A percentile compares a stretch with the other conserved stretches of the same genome.
phyloP scores from a whole-genome alignment of 169 alveolate species.

The Miamiensis avidus region DNA sequence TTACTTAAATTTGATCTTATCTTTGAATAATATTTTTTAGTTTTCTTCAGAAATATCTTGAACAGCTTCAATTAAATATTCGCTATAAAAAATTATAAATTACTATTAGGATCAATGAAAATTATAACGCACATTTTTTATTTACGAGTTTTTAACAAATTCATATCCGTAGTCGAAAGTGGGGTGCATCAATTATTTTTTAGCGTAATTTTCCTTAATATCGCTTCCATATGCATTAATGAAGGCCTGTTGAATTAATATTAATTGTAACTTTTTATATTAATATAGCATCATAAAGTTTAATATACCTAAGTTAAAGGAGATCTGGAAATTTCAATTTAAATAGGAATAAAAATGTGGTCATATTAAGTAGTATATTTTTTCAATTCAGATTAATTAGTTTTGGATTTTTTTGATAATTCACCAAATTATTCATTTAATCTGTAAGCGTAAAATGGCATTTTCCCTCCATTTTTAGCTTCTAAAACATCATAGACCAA shows the following conservation, averaged over 20 bases:
- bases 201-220: neutral
- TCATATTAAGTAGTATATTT: constrained; percentile 5
- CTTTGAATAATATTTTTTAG: neutral
- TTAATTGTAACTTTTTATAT: too few relatives aligned
- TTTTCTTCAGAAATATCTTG: neutral
- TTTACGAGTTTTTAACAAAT: neutral
- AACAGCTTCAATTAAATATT: neutral
- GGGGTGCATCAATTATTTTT: neutral
- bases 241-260: neutral
- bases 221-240: neutral
- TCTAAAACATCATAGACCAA: constrained; percentile 15
- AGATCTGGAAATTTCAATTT: constrained; percentile 10
- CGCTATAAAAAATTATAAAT: neutral
- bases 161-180: neutral
- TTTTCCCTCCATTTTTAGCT: constrained; percentile 10
- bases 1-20: neutral
- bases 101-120: too few relatives aligned
- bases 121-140: neutral
- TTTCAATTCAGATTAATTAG: neutral
- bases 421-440: constrained; percentile 10
- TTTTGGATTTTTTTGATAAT: neutral
- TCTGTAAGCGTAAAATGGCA: constrained; percentile 26
- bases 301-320: constrained; percentile 20
- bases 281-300: neutral
- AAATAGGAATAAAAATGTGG: constrained; percentile 9